Evolutionary conservation across 2,329 filamentous ascomycete species (phyloP), one percentile per base, ranked within the genome.

Genomic region (Penicillium sp.): DNA sequence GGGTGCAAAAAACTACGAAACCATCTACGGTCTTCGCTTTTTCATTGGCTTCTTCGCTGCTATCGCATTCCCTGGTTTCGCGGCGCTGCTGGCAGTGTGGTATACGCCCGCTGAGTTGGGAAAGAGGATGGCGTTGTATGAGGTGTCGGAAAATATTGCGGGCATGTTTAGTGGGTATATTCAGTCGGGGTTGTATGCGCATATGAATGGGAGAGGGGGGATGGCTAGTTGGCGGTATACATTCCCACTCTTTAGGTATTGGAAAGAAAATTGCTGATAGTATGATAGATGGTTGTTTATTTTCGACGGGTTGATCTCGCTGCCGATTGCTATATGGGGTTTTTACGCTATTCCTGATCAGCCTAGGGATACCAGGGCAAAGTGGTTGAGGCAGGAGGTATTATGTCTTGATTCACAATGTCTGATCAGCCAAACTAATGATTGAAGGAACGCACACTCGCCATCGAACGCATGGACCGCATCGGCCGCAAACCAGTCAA

Each of bases 111-210:
- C 43, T 3, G 51, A 54, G 23, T 42, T 54, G 4, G 51, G 51
- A 3, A 54, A 54, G 42, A 54, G 42, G n/a, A 54, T 54, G 42
- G 51, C 51, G 3, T 23, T 54, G 33, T 54, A 47, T 3, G 51
- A 54, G 12, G 51, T 53, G 12, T 53, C 51, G 43, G 42, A 54
- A 16, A 54, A 47, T 40, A 30, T 54, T 28, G 28, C 51, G 20
- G 51, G 51, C 14, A 54, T 54, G 42, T 54, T 54, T 12, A 54
- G 51, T 24, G 51, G 42, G 26, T 54, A 54, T 28, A 54, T 47
- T n/a, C 51, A 54, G 11, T 42, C 51, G 6, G 51, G 51, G 6
- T 28, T 54, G 28, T 54, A 54, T 38, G 42, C 42, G 18, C 42
- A 54, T 38, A 54, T 54, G 51, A 54, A 54, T 28, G 51, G 42